Evolutionary conservation across 1,284 basidiomycete genomes (phyloP), one percentile per base, ranked within the genome.

Genomic region (Porodaedalea pini): DNA sequence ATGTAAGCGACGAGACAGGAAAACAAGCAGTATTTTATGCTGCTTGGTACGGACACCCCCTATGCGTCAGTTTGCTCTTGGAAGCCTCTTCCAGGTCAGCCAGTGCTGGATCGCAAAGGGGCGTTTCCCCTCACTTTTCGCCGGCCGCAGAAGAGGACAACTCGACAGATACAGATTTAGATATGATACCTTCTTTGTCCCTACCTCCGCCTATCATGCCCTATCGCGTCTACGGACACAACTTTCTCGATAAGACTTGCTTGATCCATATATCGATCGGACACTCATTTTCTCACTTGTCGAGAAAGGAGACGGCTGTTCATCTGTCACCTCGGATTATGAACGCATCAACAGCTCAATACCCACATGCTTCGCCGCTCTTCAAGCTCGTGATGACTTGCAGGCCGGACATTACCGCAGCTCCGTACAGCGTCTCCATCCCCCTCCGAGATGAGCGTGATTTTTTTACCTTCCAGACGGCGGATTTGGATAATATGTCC

Each of bases 161-260:
- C 40, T 73, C 75, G 10, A 75, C 76, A 10, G 88, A 92, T 61
- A 77, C 82, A 19, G 90, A 92, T 62, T 82, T 91, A 41, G 97
- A 99, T 68, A 78, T 89, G 59, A 99, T 99, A 60, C 97, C 97
- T 3, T 90, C 90, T 3, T 77, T 99, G 7, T 94, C 91, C 21
- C 80, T 99, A 21, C 97, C 97, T 4, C 97, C 97, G 0, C 97
- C 97, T 1, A 98, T 98, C 73, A 98, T 99, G 79, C 95, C 97
- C 5, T 92, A 94, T 70, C 83, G 90, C 53, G 87, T 92, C 29
- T 94, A 94, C 68, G 92, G 92, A 2, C 92, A 94, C 72, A 93
- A 91, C 66, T 94, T 92, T 73, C 78, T 98, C 40, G 94, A 98
- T 71, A 90, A 88, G 69, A 87, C 88, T 54, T 85, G 86, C 65